Base-by-base conservation (phyloP, 108 stramenopile species). In the Epipyxis sp. region DNA sequence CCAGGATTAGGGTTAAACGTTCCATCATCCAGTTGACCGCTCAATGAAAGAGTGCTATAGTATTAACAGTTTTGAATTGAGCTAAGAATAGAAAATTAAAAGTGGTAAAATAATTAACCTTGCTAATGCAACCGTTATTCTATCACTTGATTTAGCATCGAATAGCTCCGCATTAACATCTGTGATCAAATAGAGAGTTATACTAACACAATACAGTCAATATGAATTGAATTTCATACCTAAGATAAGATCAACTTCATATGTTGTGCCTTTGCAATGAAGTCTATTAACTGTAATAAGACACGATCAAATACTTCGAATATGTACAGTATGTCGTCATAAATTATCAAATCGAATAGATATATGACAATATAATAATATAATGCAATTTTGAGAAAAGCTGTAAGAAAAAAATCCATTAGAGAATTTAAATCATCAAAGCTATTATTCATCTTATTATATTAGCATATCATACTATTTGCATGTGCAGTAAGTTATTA, bases 141-240 rank as follows among this genome's bases (percentile, higher is more conserved):
- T 13, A 20, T 74, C 71, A 54, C 32, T 42, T 27, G 6, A 6
- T 34, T 25, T 6, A 30, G 25, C 16, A 10, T 46, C 71, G 34
- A 74, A 74, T 6, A 74, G 35, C 71, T 74, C 71, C 10, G 32
- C n/a, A 42, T 74, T 74, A 27, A 74, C 71, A 74, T 74, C 71
- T 74, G 43, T 32, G 34, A 34, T 39, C 25, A 34, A 37, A 13
- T 16, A 68, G 20, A 68, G 20, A 68, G 20, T 37, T 37, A 68
- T 20, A 68, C 29, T 41, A 20, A 16, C 16, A 68, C 41, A 37
- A 68, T 37, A 37, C 65, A 68, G 20, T 20, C 20, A 25, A 20
- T 20, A 37, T 16, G 40, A 25, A 37, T 16, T 16, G 16, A 20
- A 20, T 16, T 37, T 16, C 65, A 20, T 41, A 68, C 65, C 65